These are phyloP conservation scores for Tulasnella sp. DNA, from an alignment of 768 basidiomycete species.

Conservation along the genomic window DNA sequence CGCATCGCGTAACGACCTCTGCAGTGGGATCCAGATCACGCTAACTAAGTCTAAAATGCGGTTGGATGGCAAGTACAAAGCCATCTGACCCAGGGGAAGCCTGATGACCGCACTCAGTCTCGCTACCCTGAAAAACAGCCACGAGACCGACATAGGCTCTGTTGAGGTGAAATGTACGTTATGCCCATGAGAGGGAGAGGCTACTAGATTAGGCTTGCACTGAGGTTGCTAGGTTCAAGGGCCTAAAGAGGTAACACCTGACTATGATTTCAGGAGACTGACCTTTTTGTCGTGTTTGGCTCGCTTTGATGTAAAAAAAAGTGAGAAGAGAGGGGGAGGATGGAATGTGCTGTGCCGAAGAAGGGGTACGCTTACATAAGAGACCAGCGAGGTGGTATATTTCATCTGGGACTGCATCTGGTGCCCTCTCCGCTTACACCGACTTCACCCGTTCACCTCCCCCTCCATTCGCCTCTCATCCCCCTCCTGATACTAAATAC, in stretches of 20 bases:
- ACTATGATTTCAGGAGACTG: background rate
- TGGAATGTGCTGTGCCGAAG: background rate
- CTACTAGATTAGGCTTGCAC: background rate
- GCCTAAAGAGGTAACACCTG: background rate
- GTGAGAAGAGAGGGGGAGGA: background rate
- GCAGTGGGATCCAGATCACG: background rate
- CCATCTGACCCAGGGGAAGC: background rate
- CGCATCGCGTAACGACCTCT: background rate
- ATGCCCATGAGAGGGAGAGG: background rate
- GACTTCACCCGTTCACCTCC: background rate
- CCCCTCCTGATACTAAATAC: background rate
- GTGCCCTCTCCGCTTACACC: background rate
- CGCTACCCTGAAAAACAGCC: background rate
- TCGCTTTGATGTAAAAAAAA: background rate
- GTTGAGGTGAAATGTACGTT: background rate
- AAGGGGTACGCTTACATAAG: background rate
- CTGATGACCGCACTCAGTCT: background rate
- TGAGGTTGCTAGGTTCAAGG: background rate
- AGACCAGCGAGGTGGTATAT: background rate
- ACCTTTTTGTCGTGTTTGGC: background rate
- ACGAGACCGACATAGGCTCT: constrained; percentile 3
- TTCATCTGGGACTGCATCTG: background rate
- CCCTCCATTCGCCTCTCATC: background rate
- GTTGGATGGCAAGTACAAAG: background rate
- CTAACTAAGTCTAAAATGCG: background rate